These are phyloP conservation scores for Combretum micranthum DNA, from an alignment of 345 rosid genomes.

Conservation along the genomic window DNA sequence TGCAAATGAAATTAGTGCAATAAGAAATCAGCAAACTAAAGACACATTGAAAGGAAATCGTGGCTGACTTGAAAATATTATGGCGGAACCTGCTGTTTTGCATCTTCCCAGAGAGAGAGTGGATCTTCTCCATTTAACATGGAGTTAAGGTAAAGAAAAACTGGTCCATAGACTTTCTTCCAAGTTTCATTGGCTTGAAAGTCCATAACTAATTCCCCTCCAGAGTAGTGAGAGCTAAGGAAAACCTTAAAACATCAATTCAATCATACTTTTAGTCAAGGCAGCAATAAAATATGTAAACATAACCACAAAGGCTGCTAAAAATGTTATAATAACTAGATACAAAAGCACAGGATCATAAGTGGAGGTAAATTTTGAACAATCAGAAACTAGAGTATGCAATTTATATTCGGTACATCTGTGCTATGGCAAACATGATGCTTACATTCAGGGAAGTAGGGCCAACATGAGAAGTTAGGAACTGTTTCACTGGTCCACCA, in stretches of 20 bases:
- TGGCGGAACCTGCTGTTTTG: slow-evolving; percentile 56
- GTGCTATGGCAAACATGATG: background rate
- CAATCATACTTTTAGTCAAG: background rate
- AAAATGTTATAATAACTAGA: too few species aligned
- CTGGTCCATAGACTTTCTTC: slow-evolving; percentile 93
- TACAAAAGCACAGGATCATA: too few species aligned
- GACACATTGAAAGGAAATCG: background rate
- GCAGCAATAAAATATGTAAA: background rate
- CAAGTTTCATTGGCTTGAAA: slow-evolving; percentile 52
- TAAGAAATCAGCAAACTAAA: too few species aligned
- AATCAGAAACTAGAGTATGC: too few species aligned
- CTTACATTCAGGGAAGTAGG: slow-evolving; percentile 80
- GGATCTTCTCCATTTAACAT: slow-evolving; percentile 34
- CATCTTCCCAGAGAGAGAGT: slow-evolving; percentile 67
- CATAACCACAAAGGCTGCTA: too few species aligned
- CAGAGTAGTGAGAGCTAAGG: slow-evolving; percentile 81
- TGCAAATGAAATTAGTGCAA: slow-evolving; percentile 14
- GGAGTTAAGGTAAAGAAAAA: slow-evolving; percentile 72
- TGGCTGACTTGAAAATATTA: background rate
- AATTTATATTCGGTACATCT: too few species aligned
- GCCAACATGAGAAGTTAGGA: slow-evolving; percentile 81
- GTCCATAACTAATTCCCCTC: slow-evolving; percentile 54
- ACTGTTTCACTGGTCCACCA: slow-evolving; percentile 83
- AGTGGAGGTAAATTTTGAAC: too few species aligned
- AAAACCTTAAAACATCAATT: slow-evolving; percentile 43